Evolutionary conservation across 2,329 filamentous ascomycete genomes (phyloP).

Genomic region (Ascosphaera pollenicola): DNA sequence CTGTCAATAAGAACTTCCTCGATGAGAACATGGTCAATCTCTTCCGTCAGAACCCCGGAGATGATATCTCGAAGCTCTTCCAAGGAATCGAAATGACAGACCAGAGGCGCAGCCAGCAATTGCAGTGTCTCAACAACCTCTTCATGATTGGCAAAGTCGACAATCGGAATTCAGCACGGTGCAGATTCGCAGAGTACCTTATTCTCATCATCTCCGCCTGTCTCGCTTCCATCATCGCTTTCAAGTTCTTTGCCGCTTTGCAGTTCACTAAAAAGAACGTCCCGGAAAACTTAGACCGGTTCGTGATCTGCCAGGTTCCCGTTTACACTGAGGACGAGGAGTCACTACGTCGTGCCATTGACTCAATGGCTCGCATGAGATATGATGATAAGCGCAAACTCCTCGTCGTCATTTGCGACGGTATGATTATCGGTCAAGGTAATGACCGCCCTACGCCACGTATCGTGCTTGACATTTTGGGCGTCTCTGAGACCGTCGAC

Average conservation of each 20-base stretch:
- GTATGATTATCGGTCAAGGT: slow-evolving; percentile 89
- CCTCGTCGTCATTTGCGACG: slow-evolving; percentile 89
- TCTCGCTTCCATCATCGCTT: slow-evolving; percentile 59
- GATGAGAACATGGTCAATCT: slow-evolving; percentile 47
- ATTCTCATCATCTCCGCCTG: slow-evolving; percentile 66
- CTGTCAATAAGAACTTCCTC: slow-evolving; percentile 56
- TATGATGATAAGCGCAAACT: slow-evolving; percentile 99
- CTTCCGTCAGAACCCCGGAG: slow-evolving; percentile 53
- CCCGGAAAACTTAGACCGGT: slow-evolving; percentile 94
- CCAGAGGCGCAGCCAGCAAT: slow-evolving; percentile 42
- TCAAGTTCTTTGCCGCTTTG: slow-evolving; percentile 93
- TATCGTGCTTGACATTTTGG: slow-evolving; percentile 81
- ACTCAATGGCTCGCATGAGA: slow-evolving; percentile 92
- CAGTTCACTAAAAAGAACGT: slow-evolving; percentile 83
- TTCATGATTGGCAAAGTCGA: slow-evolving; percentile 89
- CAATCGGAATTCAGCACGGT: slow-evolving; percentile 66
- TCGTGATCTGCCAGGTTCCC: slow-evolving; percentile 92
- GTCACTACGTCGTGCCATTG: slow-evolving; percentile 77
- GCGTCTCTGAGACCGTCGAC: slow-evolving; percentile 54
- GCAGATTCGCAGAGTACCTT: slow-evolving; percentile 76
- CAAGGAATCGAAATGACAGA: slow-evolving; percentile 24
- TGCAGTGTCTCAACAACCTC: slow-evolving; percentile 70
- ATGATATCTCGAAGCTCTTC: slow-evolving; percentile 49
- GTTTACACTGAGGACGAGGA: slow-evolving; percentile 93
- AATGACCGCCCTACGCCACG: slow-evolving; percentile 76